Base-by-base conservation (phyloP, 1,139 yeast genomes). In the Yamadazyma oceani region DNA sequence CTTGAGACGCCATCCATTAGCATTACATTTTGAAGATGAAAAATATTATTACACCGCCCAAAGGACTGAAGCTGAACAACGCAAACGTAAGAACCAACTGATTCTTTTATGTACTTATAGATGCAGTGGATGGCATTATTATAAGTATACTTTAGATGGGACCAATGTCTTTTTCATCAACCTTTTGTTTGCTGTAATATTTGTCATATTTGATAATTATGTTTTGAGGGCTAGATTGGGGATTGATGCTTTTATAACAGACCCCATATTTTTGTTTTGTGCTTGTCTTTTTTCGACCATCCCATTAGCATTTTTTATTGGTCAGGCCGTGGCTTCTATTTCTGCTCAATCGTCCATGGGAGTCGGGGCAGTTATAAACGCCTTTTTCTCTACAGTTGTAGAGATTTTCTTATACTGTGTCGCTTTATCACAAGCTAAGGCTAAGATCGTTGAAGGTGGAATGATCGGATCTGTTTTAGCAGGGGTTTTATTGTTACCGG, bases 311-410 rank as follows among this genome's bases (percentile, higher is more conserved):
- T 92, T 92, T 58, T 92, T 90, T 59, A 90, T 92, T 53, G 99
- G 99, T 3, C 97, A 92, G 60, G 98, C 97, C 2, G 98, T 92
- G 17, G 99, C 99, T 0, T 90, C 97, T 2, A 92, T 92, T 46
- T 86, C 96, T 3, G 97, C 98, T 0, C 98, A 94, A 64, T 88
- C 97, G 1, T 90, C 97, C 0, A 92, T 92, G 97, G 97, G 97
- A n/a, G 82, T 92, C 48, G 98, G 98, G 67, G 98, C 99, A 2
- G 96, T 90, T 1, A 89, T 92, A 51, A 92, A 92, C 60, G 99
- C 99, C 1, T 90, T 94, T 54, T 92, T 92, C 71, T 90, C 98
- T 1, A 90, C 98, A 0, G 76, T 94, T 37, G 97, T 92, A 11
- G 99, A 92, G 57, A 87, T 92, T 17, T 92, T 84, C 58, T 67